Conservation (phyloP, 1,284 basidiomycete genomes). For the Trichosporon sp. region DNA sequence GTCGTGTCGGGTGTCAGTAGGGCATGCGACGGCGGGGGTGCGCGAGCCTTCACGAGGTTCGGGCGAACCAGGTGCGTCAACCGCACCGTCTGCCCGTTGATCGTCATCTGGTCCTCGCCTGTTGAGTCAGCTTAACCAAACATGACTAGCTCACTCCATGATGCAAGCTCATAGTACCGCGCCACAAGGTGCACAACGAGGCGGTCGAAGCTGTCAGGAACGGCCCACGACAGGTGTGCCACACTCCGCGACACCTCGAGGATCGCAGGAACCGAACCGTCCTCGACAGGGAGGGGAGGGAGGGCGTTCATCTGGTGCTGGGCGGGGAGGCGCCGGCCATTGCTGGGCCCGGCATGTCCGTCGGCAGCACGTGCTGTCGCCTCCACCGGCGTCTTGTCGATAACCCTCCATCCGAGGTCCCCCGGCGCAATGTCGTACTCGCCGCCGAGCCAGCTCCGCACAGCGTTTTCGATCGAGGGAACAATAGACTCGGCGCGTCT, state of each 20-base stretch:
- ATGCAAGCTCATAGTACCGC: conserved; percentile 46
- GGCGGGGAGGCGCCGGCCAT: conserved; percentile 25
- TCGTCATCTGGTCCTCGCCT: conserved; percentile 32
- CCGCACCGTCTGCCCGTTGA: conserved; percentile 26
- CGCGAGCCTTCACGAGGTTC: conserved; percentile 25
- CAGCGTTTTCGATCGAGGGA: conserved; percentile 29
- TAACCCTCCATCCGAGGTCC: conserved; percentile 27
- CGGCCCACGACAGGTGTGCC: conserved; percentile 44
- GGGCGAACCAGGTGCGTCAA: conserved; percentile 47
- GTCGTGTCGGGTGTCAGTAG: conserved; percentile 44
- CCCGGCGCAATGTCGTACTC: conserved; percentile 14
- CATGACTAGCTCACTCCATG: conserved; percentile 40
- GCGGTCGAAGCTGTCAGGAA: conserved; percentile 44
- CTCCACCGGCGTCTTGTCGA: conserved; percentile 33
- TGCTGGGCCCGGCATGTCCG: conserved; percentile 3
- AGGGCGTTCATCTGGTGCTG: conserved; percentile 28
- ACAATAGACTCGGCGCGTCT: conserved; percentile 41
- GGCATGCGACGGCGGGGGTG: conserved; percentile 7
- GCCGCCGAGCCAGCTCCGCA: conserved; percentile 41
- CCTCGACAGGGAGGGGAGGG: conserved; percentile 24
- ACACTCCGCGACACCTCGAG: conserved; percentile 43
- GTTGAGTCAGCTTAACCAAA: neutral
- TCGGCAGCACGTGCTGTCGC: neutral
- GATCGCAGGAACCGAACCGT: conserved; percentile 28
- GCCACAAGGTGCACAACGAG: conserved; percentile 45